phyloP scores from a whole-genome alignment of 495 filamentous ascomycete species.

The Friedmanniomyces simplex region DNA sequence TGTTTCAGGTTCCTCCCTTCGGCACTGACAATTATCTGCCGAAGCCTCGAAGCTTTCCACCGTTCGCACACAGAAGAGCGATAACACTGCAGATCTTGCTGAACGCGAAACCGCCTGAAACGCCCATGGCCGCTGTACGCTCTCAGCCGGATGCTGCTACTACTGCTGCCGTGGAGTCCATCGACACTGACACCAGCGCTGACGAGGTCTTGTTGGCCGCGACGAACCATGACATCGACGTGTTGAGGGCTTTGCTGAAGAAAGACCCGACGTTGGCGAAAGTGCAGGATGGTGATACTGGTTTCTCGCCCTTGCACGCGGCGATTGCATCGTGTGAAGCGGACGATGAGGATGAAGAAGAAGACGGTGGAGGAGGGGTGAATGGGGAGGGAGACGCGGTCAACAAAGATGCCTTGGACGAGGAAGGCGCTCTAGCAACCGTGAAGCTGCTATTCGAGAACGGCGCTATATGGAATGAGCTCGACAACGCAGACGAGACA shows the following conservation, averaged over 20 bases:
- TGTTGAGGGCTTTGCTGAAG: slow-evolving; percentile 61
- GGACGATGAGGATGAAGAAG: slow-evolving; percentile 14
- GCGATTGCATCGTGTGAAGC: slow-evolving; percentile 76
- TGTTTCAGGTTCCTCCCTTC: no score
- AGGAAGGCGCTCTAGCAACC: slow-evolving; percentile 49
- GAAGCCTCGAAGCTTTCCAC: no score
- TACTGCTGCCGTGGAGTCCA: neutral
- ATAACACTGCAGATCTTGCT: no score
- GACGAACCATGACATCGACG: slow-evolving; percentile 66
- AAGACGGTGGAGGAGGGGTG: neutral
- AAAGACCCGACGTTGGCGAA: slow-evolving; percentile 53
- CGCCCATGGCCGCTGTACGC: neutral
- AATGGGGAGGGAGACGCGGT: slow-evolving; percentile 18
- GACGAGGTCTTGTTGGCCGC: slow-evolving; percentile 61
- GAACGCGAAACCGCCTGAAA: neutral
- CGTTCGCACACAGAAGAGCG: no score
- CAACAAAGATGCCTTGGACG: slow-evolving; percentile 28
- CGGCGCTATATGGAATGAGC: slow-evolving; percentile 95
- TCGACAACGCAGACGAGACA: slow-evolving; percentile 77
- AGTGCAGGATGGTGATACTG: slow-evolving; percentile 73
- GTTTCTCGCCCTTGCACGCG: slow-evolving; percentile 78
- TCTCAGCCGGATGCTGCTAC: no score
- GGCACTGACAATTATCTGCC: no score
- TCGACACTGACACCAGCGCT: slow-evolving; percentile 25
- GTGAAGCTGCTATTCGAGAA: slow-evolving; percentile 68